A percentile compares a stretch with the other conserved stretches of the same genome.
Evolutionary conservation across 164 flowering plant genomes (phyloP).

Genomic region (Houttuynia cordata): DNA sequence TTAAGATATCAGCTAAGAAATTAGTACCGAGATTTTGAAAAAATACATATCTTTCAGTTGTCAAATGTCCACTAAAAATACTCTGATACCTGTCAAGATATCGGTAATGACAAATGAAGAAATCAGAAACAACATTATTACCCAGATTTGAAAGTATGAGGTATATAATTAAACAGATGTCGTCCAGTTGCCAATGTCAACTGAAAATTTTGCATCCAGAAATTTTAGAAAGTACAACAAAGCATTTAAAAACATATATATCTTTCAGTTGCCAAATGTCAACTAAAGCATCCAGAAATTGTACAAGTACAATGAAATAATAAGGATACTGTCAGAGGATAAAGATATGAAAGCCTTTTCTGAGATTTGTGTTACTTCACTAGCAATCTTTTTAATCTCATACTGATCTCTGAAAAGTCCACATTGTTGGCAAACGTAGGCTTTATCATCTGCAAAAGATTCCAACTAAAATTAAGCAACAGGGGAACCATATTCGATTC

Average conservation of each 20-base stretch:
- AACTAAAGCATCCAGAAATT: background rate
- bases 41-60: background rate
- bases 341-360: slow-evolving; percentile 35
- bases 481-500: background rate
- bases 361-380: slow-evolving; percentile 36
- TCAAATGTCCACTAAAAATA: no score
- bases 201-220: no score
- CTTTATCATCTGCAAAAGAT: slow-evolving; percentile 41
- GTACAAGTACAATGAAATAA: background rate
- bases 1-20: no score
- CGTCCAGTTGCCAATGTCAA: no score
- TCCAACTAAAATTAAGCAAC: background rate
- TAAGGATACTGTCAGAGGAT: slow-evolving; percentile 59
- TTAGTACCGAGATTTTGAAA: no score
- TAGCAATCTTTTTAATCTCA: slow-evolving; percentile 37
- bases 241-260: no score
- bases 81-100: no score
- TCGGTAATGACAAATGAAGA: no score
- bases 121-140: no score
- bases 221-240: no score
- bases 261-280: background rate
- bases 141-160: no score
- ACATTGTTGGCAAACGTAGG: slow-evolving; percentile 76
- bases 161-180: no score
- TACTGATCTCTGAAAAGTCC: slow-evolving; percentile 57